Evolutionary conservation across 345 rosid genomes (phyloP).

Genomic region (Camelina sativa): DNA sequence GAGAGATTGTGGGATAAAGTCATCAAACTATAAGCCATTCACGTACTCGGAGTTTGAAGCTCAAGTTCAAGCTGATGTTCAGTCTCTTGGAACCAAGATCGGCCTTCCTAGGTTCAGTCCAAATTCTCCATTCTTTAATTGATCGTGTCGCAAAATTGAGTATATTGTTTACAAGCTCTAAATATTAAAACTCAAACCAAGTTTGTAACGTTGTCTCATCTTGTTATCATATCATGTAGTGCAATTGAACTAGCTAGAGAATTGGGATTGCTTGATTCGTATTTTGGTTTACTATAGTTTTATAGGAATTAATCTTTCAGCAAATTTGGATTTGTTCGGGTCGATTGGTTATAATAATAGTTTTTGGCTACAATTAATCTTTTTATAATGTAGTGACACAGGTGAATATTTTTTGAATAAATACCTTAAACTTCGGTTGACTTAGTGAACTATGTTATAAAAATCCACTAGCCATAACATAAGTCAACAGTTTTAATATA

Average conservation of each 20-base stretch:
- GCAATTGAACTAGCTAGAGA: not conserved
- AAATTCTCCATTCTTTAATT: slow-evolving; percentile 26
- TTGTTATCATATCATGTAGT: slow-evolving; percentile 7
- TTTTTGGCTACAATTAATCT: not conserved
- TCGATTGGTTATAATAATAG: no score
- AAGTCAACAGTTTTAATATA: no score
- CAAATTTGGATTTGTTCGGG: no score
- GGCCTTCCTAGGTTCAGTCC: slow-evolving; percentile 70
- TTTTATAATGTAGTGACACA: no score
- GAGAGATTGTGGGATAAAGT: slow-evolving; percentile 55
- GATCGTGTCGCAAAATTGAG: not conserved
- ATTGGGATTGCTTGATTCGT: not conserved
- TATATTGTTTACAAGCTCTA: not conserved
- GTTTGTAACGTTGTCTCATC: not conserved
- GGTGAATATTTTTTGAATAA: no score
- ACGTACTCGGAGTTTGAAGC: slow-evolving; percentile 70
- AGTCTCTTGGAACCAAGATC: slow-evolving; percentile 61
- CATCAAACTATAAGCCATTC: slow-evolving; percentile 72
- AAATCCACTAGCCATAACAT: no score
- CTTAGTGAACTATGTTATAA: no score
- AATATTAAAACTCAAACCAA: not conserved
- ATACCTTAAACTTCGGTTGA: no score
- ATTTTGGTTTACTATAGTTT: not conserved
- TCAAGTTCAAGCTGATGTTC: slow-evolving; percentile 70
- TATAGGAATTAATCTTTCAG: no score